Base-by-base conservation (phyloP, 805 yeast species). In the Ogataea nakhonphanomensis region DNA sequence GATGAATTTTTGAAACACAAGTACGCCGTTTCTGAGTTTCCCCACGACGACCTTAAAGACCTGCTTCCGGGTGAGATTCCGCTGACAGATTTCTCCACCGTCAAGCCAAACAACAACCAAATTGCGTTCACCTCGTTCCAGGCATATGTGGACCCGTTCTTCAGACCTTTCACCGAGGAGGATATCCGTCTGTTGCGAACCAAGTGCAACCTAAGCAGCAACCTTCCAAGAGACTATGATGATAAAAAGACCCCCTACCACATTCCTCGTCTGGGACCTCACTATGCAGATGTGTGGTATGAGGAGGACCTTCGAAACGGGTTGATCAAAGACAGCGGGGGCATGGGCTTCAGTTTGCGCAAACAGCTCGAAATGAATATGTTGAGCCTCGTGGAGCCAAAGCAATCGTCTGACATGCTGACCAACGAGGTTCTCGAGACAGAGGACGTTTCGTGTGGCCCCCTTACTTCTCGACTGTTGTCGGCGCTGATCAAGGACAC, bases 11-110 rank as follows among this genome's bases (percentile, higher is more conserved):
- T 84, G 43, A 84, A 84, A 56, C 72, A 71, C 49, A 84, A 83
- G 58, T 88, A 81, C 54, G 96, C 85, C 3, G 99, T 93, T 11
- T 85, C 93, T 0, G 79, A 90, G n/a, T 93, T 79, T 58, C 99
- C 99, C 0, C 76, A 80, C 24, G 70, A 71, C 28, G 95, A 90
- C 56, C 66, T 93, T 32, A 70, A 78, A 49, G 83, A 79, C 40
- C 62, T 84, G 46, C 67, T 93, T 23, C 96, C 99, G 0, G 99
- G 99, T 3, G 78, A 71, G 25, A 81, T 89, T 20, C 99, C 99
- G 8, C 80, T 85, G 59, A 74, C 73, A 41, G 98, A 93, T 62
- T 88, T 86, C 51, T 81, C 96, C 5, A 78, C 79, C 46, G 78
- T 81, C 10, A 91, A 90, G 55, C 90, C 90, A 13, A 64, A 88